phyloP scores from a whole-genome alignment of 2,329 filamentous ascomycete species.

The Fusarium palustre region DNA sequence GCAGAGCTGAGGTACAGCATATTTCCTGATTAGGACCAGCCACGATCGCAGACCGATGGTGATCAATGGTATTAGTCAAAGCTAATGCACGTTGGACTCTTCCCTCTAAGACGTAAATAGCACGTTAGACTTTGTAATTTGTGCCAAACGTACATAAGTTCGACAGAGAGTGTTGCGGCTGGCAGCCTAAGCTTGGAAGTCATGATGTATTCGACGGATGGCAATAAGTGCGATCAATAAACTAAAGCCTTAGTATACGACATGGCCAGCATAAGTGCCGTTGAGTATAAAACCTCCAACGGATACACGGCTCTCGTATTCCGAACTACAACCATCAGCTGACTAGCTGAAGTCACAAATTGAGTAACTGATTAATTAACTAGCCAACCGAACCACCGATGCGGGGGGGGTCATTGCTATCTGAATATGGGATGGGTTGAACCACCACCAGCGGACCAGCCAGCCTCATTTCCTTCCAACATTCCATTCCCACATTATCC shows the following conservation, averaged over 20 bases:
- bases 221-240: not conserved
- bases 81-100: conserved; percentile 26
- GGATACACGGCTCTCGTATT: not conserved
- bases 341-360: not conserved
- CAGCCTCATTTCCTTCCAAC: conserved; percentile 1
- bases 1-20: not conserved
- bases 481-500: not conserved
- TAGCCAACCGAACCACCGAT: not conserved
- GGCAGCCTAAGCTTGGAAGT: not conserved
- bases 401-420: not conserved
- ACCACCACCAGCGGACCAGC: conserved; percentile 3
- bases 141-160: conserved; percentile 34
- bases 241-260: not conserved
- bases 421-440: not conserved
- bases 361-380: not conserved
- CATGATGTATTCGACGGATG: conserved; percentile 27
- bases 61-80: not conserved
- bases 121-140: conserved; percentile 10
- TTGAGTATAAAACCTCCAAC: not conserved
- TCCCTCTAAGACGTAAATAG: conserved; percentile 9
- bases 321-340: not conserved
- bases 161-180: not conserved
- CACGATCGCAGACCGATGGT: not conserved
- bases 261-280: not conserved
- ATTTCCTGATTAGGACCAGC: conserved; percentile 20